These are phyloP conservation scores for Aleurites moluccanus DNA, from an alignment of 441 rosid genomes.

Conservation along the genomic window DNA sequence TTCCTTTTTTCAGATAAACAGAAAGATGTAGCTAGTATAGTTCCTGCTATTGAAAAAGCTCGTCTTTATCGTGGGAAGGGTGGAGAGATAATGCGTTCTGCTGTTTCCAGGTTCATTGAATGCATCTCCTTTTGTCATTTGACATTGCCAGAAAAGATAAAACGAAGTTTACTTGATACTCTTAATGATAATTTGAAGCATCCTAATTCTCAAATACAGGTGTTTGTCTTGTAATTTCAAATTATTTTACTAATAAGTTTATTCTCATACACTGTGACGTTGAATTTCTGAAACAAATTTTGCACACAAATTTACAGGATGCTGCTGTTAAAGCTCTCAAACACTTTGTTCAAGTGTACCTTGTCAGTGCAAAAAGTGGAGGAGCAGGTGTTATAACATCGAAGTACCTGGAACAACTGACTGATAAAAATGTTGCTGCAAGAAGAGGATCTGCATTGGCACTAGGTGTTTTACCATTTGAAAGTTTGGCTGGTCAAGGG, in stretches of 20 bases:
- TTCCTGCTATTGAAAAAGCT: conserved; percentile 93
- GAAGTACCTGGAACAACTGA: conserved; percentile 63
- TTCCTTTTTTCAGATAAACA: conserved; percentile 56
- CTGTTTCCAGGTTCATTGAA: conserved; percentile 88
- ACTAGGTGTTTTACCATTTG: conserved; percentile 78
- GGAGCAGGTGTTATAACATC: conserved; percentile 45
- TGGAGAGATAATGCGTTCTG: conserved; percentile 98
- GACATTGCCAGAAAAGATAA: conserved; percentile 65
- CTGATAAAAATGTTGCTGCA: conserved; percentile 78
- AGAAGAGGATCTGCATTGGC: conserved; percentile 95
- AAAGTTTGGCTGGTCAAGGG: conserved; percentile 62
- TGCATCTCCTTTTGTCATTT: conserved; percentile 67
- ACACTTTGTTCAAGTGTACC: conserved; percentile 61
- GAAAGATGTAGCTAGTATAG: conserved; percentile 66
- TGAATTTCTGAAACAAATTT: conserved; percentile 25
- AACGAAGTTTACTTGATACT: conserved; percentile 63
- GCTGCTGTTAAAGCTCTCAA: conserved; percentile 81
- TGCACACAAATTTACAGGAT: conserved; percentile 45
- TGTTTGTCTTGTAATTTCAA: conserved; percentile 31
- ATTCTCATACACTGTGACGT: conserved; percentile 18
- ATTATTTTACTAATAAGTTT: conserved; percentile 15
- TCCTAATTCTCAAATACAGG: conserved; percentile 97
- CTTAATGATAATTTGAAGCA: conserved; percentile 87
- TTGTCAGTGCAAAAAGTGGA: conserved; percentile 39
- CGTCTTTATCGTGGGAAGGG: conserved; percentile 98